Percentiles rank a stretch among this genome's conserved stretches.
These are phyloP conservation scores for Pestalotiopsis sp. DNA, from an alignment of 2,329 filamentous ascomycete species.

Conservation along the genomic window DNA sequence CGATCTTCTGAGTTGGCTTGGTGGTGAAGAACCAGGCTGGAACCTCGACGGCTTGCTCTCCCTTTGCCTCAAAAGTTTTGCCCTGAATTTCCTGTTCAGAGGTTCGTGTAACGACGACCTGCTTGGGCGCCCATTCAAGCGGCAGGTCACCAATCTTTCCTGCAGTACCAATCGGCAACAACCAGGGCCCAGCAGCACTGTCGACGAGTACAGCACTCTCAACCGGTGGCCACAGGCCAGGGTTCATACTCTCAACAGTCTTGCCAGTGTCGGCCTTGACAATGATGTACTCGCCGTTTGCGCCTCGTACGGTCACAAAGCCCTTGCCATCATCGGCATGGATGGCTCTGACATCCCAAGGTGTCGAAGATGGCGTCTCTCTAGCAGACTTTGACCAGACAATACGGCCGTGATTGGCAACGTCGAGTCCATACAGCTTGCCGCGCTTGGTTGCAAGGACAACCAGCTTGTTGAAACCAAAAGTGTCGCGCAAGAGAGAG, in stretches of 20 bases:
- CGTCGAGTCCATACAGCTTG: conserved; percentile 78
- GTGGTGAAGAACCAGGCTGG: conserved; percentile 76
- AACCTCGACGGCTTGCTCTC: conserved; percentile 43
- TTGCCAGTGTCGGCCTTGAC: conserved; percentile 57
- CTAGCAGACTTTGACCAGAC: conserved; percentile 74
- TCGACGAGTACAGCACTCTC: conserved; percentile 55
- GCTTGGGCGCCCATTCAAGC: conserved; percentile 48
- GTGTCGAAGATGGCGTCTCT: conserved; percentile 54
- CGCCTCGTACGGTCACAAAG: conserved; percentile 59
- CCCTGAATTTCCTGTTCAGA: conserved; percentile 55
- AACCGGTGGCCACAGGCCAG: conserved; percentile 41
- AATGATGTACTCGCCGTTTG: conserved; percentile 64
- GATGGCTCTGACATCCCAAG: conserved; percentile 71
- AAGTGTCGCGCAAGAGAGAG: conserved; percentile 68
- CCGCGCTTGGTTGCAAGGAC: conserved; percentile 80
- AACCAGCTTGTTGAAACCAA: conserved; percentile 87
- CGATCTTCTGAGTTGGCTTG: conserved; percentile 66
- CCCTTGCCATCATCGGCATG: conserved; percentile 60
- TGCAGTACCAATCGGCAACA: conserved; percentile 54
- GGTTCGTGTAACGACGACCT: conserved; percentile 57
- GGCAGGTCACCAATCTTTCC: conserved; percentile 52
- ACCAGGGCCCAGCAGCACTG: conserved; percentile 52
- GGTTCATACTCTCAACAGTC: conserved; percentile 44
- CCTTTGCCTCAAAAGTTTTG: conserved; percentile 50
- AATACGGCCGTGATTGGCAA: conserved; percentile 72